phyloP scores from a whole-genome alignment of 192 early-diverging fungal genomes.

The Coemansia sp. region DNA sequence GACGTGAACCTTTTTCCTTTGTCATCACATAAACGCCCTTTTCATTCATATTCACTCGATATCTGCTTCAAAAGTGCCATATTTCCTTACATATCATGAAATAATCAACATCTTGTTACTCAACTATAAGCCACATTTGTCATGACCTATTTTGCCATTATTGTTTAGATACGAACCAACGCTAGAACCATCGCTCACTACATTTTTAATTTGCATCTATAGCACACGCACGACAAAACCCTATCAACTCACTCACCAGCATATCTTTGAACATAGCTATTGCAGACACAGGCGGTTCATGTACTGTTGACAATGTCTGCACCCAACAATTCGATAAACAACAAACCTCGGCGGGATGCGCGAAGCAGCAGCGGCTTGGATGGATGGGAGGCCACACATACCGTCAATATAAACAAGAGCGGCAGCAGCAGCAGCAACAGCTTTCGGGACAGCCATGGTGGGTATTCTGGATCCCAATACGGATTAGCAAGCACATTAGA shows the following conservation, averaged over 20 bases:
- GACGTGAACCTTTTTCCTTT: too few relatives aligned
- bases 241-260: background rate
- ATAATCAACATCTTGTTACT: background rate
- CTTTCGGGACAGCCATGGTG: constrained; percentile 1
- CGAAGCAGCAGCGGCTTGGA: background rate
- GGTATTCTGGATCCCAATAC: constrained; percentile 6
- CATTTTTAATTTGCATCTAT: background rate
- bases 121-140: background rate
- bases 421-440: constrained; percentile 3
- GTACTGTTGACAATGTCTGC: constrained; percentile 1
- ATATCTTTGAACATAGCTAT: background rate
- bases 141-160: background rate
- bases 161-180: background rate
- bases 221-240: background rate
- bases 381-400: background rate
- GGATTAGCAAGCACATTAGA: background rate
- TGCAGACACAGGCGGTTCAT: background rate
- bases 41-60: too few relatives aligned
- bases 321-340: background rate
- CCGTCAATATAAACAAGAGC: background rate
- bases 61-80: background rate
- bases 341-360: background rate
- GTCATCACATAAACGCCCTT: too few relatives aligned
- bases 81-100: background rate
- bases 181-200: background rate